These are phyloP conservation scores for Dacryopinax primogenitus DNA, from an alignment of 768 basidiomycete genomes.

Conservation along the genomic window DNA sequence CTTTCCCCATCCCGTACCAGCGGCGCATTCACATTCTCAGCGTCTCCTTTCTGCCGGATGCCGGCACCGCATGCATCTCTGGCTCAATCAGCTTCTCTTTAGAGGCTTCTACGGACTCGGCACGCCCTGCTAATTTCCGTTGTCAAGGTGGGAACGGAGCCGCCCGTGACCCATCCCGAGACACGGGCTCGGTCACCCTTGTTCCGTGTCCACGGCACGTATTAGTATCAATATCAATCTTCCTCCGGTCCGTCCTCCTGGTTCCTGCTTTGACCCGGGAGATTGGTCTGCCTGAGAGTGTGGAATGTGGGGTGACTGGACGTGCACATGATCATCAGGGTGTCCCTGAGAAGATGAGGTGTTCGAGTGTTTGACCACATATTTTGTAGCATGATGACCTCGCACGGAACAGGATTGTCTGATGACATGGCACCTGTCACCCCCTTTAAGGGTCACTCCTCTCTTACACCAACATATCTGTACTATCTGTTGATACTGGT, in stretches of 20 bases:
- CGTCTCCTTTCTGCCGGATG: background rate
- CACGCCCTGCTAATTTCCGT: background rate
- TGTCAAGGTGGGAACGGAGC: background rate
- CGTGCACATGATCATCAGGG: too few species aligned
- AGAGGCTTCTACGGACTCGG: background rate
- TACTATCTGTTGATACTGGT: too few species aligned
- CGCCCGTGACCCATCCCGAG: too few species aligned
- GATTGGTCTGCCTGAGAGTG: background rate
- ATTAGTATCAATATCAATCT: too few species aligned
- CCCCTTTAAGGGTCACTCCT: too few species aligned
- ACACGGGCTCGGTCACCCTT: too few species aligned
- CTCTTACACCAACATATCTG: too few species aligned
- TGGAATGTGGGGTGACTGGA: background rate
- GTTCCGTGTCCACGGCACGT: too few species aligned
- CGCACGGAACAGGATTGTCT: too few species aligned
- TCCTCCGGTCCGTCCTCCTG: background rate
- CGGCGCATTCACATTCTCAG: background rate
- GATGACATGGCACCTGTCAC: too few species aligned
- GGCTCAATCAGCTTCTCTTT: background rate
- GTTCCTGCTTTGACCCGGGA: background rate
- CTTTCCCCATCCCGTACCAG: background rate
- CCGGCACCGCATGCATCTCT: background rate
- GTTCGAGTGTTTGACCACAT: too few species aligned
- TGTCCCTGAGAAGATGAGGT: background rate
- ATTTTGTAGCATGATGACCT: too few species aligned